Evolutionary conservation across 805 yeast species (phyloP).

Genomic region (Kluyveromyces lactis): DNA sequence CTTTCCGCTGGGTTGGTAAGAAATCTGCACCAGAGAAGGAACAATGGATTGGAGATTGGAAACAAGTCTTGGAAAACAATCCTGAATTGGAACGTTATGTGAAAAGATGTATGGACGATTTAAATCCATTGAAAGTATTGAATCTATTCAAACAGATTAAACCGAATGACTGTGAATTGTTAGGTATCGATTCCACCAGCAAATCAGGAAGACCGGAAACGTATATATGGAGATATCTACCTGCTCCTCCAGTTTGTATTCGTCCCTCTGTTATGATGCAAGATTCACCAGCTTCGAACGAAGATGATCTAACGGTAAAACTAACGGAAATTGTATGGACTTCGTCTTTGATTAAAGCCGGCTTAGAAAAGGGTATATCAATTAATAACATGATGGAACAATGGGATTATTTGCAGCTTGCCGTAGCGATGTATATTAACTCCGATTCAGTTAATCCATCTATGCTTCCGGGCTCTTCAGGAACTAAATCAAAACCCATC

Average conservation of each 20-base stretch:
- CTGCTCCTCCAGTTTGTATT: conserved; percentile 98
- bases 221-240: conserved; percentile 93
- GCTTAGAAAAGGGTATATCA: conserved; percentile 89
- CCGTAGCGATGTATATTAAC: conserved; percentile 95
- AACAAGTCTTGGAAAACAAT: conserved; percentile 58
- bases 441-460: conserved; percentile 87
- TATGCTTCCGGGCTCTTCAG: conserved; percentile 59
- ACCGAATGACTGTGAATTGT: conserved; percentile 83
- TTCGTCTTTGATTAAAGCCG: conserved; percentile 87
- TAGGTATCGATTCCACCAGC: conserved; percentile 76
- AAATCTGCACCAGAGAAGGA: conserved; percentile 76
- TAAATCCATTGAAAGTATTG: conserved; percentile 84
- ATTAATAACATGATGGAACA: conserved; percentile 94
- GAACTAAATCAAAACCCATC: conserved; percentile 59
- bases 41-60: conserved; percentile 82
- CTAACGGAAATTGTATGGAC: conserved; percentile 96
- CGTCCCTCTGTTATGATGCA: conserved; percentile 95
- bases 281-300: conserved; percentile 82
- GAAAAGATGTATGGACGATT: conserved; percentile 83
- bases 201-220: conserved; percentile 91
- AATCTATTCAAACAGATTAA: conserved; percentile 78
- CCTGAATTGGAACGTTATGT: conserved; percentile 87
- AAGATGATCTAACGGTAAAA: conserved; percentile 94
- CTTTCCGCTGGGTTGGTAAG: conserved; percentile 93
- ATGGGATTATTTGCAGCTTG: conserved; percentile 94